Conservation (phyloP, 495 filamentous ascomycete genomes). For the Aspergillus hancockii region DNA sequence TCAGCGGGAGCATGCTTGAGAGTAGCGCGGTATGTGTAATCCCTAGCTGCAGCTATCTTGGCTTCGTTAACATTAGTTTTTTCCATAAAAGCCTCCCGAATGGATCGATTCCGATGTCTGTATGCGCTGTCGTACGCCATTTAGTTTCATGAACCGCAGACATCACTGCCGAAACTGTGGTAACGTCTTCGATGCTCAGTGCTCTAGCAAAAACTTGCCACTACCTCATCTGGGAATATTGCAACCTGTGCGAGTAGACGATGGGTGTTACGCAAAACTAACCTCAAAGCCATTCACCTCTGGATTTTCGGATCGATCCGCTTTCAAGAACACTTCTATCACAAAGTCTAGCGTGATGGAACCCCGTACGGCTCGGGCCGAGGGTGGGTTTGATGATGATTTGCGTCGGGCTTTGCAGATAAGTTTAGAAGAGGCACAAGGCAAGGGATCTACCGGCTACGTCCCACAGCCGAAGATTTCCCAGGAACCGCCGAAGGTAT, state of each 20-base stretch:
- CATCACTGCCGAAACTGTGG: slow-evolving; percentile 98
- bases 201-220: slow-evolving; percentile 84
- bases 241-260: slow-evolving; percentile 91
- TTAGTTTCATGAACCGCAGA: slow-evolving; percentile 97
- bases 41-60: neutral
- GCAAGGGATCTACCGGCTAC: slow-evolving; percentile 68
- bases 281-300: slow-evolving; percentile 64
- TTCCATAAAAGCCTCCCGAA: slow-evolving; percentile 73
- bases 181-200: slow-evolving; percentile 92
- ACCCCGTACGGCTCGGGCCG: slow-evolving; percentile 79
- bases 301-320: slow-evolving; percentile 43
- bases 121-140: slow-evolving; percentile 93
- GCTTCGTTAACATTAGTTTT: neutral
- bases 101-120: slow-evolving; percentile 98
- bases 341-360: slow-evolving; percentile 71
- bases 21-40: slow-evolving; percentile 82
- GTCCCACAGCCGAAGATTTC: slow-evolving; percentile 58
- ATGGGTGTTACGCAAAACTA: slow-evolving; percentile 89
- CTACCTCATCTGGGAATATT: slow-evolving; percentile 91
- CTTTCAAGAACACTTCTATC: slow-evolving; percentile 54
- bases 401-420: slow-evolving; percentile 89
- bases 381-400: slow-evolving; percentile 93
- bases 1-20: slow-evolving; percentile 93
- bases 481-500: slow-evolving; percentile 31
- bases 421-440: slow-evolving; percentile 92